Evolutionary conservation across 129 eudicot genomes (phyloP).

Genomic region (Lactuca sativa): DNA sequence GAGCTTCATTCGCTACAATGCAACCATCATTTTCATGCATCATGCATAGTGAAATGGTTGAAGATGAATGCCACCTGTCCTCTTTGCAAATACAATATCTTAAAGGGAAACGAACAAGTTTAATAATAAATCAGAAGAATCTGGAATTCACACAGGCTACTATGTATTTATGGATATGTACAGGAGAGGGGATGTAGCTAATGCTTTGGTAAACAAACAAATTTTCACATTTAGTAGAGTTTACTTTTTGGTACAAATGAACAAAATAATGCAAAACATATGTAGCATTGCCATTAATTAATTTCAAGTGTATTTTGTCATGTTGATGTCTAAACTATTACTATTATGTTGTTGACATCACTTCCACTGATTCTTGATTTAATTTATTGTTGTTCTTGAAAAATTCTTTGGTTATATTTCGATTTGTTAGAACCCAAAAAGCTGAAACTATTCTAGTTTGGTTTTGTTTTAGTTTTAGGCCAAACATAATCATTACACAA

Average conservation of each 20-base stretch:
- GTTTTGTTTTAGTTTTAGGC: no score
- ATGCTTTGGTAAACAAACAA: slow-evolving; percentile 19
- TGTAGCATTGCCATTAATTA: slow-evolving; percentile 2
- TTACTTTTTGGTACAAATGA: slow-evolving; percentile 24
- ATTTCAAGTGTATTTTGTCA: slow-evolving; percentile 7
- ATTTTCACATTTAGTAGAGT: slow-evolving; percentile 6
- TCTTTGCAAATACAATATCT: slow-evolving; percentile 90
- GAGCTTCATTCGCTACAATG: slow-evolving; percentile 87
- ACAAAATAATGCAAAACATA: slow-evolving; percentile 20
- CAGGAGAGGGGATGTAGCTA: slow-evolving; percentile 28
- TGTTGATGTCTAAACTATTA: not conserved
- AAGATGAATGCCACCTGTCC: slow-evolving; percentile 97
- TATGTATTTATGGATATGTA: slow-evolving; percentile 32
- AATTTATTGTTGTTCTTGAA: no score
- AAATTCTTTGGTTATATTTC: no score
- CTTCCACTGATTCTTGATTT: no score
- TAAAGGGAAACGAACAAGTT: slow-evolving; percentile 75
- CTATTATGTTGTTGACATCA: not conserved
- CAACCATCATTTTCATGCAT: slow-evolving; percentile 72
- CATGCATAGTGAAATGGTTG: slow-evolving; percentile 94
- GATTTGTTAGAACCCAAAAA: no score
- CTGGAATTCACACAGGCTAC: slow-evolving; percentile 18
- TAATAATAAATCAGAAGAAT: slow-evolving; percentile 15
- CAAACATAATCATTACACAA: no score
- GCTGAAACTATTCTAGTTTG: no score